These are phyloP conservation scores for Rhizopus arrhizus DNA, from an alignment of 371 early-diverging fungal genomes.

Conservation along the genomic window DNA sequence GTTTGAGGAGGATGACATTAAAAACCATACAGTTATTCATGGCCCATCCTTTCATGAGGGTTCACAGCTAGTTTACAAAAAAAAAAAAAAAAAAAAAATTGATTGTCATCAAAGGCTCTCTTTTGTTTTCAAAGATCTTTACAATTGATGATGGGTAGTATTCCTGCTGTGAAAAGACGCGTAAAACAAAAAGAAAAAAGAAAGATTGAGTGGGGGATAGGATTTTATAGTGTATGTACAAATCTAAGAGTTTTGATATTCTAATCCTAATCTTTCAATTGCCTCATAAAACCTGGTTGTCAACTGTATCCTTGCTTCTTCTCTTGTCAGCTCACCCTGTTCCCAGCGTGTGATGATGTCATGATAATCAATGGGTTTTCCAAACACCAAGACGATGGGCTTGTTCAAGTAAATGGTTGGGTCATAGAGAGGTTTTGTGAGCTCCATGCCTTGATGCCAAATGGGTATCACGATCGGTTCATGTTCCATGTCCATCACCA, in stretches of 20 bases:
- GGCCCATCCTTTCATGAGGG: no score
- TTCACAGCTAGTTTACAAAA: no score
- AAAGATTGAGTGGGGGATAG: no score
- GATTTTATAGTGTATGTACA: no score
- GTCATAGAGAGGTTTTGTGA: slow-evolving; percentile 55
- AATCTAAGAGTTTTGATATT: slow-evolving; percentile 5
- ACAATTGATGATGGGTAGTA: no score
- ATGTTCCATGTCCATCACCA: slow-evolving; percentile 74
- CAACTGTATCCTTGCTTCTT: slow-evolving; percentile 61
- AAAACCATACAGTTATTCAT: no score
- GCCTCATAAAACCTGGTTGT: slow-evolving; percentile 58
- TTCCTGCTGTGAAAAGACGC: no score
- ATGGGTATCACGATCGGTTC: slow-evolving; percentile 74
- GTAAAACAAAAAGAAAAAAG: no score
- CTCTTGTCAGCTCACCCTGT: slow-evolving; percentile 48
- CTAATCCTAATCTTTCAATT: slow-evolving; percentile 46
- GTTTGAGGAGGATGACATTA: no score
- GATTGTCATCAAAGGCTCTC: no score
- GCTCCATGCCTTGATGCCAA: slow-evolving; percentile 65
- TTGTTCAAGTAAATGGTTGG: slow-evolving; percentile 37
- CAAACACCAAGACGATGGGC: slow-evolving; percentile 61
- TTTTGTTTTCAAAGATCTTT: no score
- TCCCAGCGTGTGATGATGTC: slow-evolving; percentile 61
- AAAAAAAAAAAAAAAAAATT: no score
- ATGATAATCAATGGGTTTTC: slow-evolving; percentile 70